A percentile compares a stretch with the other conserved stretches of the same genome.
These are phyloP conservation scores for Fusarium abutilonis DNA, from an alignment of 2,329 filamentous ascomycete species.

Conservation along the genomic window DNA sequence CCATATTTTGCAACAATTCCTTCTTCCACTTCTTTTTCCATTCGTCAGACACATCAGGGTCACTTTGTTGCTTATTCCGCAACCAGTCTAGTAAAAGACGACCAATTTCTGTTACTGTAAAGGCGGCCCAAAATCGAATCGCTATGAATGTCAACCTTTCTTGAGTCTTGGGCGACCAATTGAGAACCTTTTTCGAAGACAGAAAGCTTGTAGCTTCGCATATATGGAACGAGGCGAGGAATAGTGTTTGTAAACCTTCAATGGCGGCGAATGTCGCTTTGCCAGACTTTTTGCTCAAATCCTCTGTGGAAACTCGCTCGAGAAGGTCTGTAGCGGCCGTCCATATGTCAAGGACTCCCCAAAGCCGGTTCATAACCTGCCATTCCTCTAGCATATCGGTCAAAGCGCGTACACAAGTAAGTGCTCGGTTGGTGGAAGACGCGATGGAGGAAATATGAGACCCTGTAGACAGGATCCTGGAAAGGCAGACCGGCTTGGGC, in stretches of 20 bases:
- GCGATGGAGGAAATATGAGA: neutral
- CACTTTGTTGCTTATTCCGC: too few species aligned
- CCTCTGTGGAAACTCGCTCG: rapidly evolving
- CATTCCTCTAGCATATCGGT: slow-evolving; percentile 1
- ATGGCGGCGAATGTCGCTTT: neutral
- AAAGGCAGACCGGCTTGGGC: too few species aligned
- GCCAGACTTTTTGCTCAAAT: rapidly evolving
- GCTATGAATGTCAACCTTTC: neutral
- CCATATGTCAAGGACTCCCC: slow-evolving; percentile 6
- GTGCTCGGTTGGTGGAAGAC: neutral
- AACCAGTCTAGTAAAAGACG: slow-evolving; percentile 1
- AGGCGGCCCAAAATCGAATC: slow-evolving; percentile 11
- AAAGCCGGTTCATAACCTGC: slow-evolving; percentile 16
- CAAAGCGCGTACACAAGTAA: neutral
- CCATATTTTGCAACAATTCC: slow-evolving; percentile 12
- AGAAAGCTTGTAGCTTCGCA: neutral
- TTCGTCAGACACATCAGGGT: neutral
- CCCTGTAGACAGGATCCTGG: too few species aligned
- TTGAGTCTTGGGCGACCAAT: neutral
- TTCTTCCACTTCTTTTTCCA: slow-evolving; percentile 5
- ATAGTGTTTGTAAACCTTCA: neutral
- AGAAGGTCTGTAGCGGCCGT: neutral
- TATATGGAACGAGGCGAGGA: slow-evolving; percentile 9
- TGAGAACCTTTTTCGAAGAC: neutral
- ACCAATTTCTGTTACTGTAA: slow-evolving; percentile 6